Percentiles rank a stretch among this genome's conserved stretches.
Evolutionary conservation across 768 basidiomycete genomes (phyloP).

Genomic region (Leccinellum albellum): DNA sequence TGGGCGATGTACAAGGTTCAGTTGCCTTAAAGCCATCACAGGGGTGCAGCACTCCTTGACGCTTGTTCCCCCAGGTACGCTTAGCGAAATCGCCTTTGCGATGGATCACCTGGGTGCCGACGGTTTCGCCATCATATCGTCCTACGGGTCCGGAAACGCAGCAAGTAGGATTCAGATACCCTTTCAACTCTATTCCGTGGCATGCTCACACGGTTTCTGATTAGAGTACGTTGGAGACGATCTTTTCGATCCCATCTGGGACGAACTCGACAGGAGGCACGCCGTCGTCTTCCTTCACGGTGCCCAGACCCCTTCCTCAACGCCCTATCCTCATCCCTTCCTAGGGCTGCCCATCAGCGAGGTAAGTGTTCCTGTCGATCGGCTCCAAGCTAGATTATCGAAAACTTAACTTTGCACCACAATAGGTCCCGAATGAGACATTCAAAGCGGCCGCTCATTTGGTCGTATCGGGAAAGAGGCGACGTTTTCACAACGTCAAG

Average conservation of each 20-base stretch:
- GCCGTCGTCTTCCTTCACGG: constrained; percentile 74
- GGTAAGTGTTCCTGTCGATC: constrained; percentile 34
- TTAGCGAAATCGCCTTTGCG: constrained; percentile 58
- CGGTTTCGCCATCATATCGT: constrained; percentile 64
- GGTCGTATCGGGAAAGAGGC: constrained; percentile 67
- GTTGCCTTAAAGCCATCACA: background rate
- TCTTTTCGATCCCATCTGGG: constrained; percentile 62
- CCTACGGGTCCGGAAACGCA: constrained; percentile 52
- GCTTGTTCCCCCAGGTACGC: constrained; percentile 40
- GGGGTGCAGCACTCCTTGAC: constrained; percentile 4
- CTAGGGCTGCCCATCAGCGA: constrained; percentile 69
- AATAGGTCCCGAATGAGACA: constrained; percentile 75
- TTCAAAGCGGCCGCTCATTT: constrained; percentile 79
- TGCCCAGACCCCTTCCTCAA: constrained; percentile 59
- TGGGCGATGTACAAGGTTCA: constrained; percentile 59
- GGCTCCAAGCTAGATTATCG: background rate
- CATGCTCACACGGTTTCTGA: constrained; percentile 5
- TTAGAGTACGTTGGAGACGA: constrained; percentile 67
- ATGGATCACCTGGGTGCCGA: constrained; percentile 60
- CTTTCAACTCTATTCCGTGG: background rate
- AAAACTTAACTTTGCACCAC: constrained; percentile 3
- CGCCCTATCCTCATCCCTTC: constrained; percentile 57
- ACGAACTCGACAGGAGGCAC: constrained; percentile 55
- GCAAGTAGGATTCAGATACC: constrained; percentile 43
- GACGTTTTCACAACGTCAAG: constrained; percentile 53